Conservation (phyloP, 768 basidiomycete genomes). For the Pleurotus eryngii region DNA sequence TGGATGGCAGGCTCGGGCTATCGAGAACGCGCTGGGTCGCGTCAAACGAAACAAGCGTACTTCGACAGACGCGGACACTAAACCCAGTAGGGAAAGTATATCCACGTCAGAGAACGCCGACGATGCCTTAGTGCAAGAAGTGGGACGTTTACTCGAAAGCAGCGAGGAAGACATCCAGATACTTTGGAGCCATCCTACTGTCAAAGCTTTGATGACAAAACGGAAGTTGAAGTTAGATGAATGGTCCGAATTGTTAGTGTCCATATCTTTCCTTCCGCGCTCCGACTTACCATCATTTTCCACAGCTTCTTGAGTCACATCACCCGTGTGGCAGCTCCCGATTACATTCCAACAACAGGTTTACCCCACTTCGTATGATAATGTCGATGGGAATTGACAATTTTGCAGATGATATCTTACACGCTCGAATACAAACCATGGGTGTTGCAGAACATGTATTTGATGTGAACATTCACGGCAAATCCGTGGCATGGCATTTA, state of each 20-base stretch:
- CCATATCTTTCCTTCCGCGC: background rate
- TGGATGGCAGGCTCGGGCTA: conserved; percentile 76
- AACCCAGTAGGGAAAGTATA: conserved; percentile 26
- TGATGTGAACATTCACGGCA: conserved; percentile 77
- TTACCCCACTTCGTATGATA: conserved; percentile 10
- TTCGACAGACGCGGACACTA: conserved; percentile 28
- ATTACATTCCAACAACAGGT: conserved; percentile 79
- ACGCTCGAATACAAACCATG: conserved; percentile 90
- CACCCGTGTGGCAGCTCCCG: conserved; percentile 59
- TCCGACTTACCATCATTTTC: background rate
- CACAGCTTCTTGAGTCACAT: conserved; percentile 75
- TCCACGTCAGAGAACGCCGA: conserved; percentile 30
- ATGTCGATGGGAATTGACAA: background rate
- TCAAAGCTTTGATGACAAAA: conserved; percentile 63
- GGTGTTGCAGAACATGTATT: conserved; percentile 83
- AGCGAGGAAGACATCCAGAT: conserved; percentile 63
- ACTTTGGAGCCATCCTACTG: conserved; percentile 72
- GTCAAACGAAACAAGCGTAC: conserved; percentile 29
- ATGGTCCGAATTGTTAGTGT: conserved; percentile 82
- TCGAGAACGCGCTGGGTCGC: conserved; percentile 49
- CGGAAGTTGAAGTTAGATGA: conserved; percentile 78
- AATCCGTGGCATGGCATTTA: conserved; percentile 69
- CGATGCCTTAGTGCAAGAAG: conserved; percentile 58
- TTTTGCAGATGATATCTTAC: conserved; percentile 73
- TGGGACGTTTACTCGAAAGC: conserved; percentile 55